Percentiles rank a stretch among this genome's conserved stretches.
phyloP scores from a whole-genome alignment of 139 green algal species.

The Coccomyxa sp. region DNA sequence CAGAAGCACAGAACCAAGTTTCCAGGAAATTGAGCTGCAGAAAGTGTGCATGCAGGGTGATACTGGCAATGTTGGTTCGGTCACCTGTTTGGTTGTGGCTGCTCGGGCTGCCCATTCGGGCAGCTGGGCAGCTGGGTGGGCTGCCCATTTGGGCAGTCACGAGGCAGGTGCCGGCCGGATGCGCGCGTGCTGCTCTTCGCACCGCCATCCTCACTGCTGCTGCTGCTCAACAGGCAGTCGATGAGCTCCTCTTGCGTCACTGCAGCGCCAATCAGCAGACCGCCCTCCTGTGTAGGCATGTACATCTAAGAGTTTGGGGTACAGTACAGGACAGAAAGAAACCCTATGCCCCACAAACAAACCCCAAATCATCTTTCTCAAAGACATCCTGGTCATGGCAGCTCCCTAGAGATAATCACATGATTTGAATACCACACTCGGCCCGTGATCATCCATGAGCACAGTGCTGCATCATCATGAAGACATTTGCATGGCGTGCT shows the following conservation, averaged over 20 bases:
- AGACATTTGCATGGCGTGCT: too few species aligned
- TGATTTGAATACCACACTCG: background rate
- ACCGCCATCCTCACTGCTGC: too few species aligned
- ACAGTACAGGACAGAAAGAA: too few species aligned
- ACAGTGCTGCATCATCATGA: too few species aligned
- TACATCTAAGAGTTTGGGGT: background rate
- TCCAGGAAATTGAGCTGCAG: too few species aligned
- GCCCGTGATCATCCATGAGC: background rate
- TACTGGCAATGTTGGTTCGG: background rate
- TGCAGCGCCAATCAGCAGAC: background rate
- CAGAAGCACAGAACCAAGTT: too few species aligned
- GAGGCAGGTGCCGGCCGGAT: background rate
- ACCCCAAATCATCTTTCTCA: too few species aligned
- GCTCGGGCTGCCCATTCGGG: too few species aligned
- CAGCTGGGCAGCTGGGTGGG: too few species aligned
- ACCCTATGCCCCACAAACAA: too few species aligned
- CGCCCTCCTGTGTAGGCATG: background rate
- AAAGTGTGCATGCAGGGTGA: background rate
- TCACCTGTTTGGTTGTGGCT: background rate
- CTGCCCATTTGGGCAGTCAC: background rate
- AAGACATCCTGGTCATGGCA: too few species aligned
- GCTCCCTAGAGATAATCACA: background rate
- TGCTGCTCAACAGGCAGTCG: background rate
- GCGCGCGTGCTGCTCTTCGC: too few species aligned
- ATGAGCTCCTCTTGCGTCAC: slow-evolving; percentile 1